These are phyloP conservation scores for Neurospora sp. DNA, from an alignment of 2,329 filamentous ascomycete genomes.

Conservation along the genomic window DNA sequence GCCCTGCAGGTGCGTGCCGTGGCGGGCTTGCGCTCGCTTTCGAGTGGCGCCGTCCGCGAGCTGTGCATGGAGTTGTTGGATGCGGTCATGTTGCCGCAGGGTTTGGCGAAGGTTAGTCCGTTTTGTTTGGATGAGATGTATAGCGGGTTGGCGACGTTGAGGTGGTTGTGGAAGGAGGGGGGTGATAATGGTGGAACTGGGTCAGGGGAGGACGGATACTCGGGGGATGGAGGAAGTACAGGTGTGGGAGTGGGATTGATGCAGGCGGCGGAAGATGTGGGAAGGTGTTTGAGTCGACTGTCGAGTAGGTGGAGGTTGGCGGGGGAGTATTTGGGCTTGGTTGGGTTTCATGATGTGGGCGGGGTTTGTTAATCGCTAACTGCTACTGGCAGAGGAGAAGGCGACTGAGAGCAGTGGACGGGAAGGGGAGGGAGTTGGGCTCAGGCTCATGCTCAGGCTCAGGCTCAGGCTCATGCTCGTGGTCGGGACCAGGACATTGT, in stretches of 20 bases:
- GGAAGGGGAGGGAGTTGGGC: background rate
- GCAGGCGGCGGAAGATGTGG: conserved; percentile 21
- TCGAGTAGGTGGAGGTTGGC: conserved; percentile 27
- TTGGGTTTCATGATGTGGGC: conserved; percentile 27
- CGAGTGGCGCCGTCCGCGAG: conserved; percentile 13
- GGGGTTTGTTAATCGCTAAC: too few species aligned
- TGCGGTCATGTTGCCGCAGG: conserved; percentile 16
- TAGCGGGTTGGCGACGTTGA: conserved; percentile 25
- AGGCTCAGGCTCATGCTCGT: background rate
- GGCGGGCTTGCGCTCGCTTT: conserved; percentile 22
- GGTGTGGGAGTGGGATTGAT: background rate
- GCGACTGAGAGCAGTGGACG: background rate
- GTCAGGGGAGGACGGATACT: conserved; percentile 13
- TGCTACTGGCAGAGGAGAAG: background rate
- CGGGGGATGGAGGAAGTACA: background rate
- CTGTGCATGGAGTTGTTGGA: conserved; percentile 20
- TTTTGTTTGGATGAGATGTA: conserved; percentile 30
- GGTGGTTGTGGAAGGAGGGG: conserved; percentile 28
- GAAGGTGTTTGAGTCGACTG: conserved; percentile 21
- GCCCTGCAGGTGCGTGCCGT: conserved; percentile 25
- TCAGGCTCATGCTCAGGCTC: background rate
- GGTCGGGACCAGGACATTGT: background rate
- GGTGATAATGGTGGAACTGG: conserved; percentile 16
- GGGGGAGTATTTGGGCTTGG: conserved; percentile 26
- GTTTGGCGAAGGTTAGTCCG: conserved; percentile 23